phyloP scores from a whole-genome alignment of 805 yeast genomes.

The Metschnikowia sp. region DNA sequence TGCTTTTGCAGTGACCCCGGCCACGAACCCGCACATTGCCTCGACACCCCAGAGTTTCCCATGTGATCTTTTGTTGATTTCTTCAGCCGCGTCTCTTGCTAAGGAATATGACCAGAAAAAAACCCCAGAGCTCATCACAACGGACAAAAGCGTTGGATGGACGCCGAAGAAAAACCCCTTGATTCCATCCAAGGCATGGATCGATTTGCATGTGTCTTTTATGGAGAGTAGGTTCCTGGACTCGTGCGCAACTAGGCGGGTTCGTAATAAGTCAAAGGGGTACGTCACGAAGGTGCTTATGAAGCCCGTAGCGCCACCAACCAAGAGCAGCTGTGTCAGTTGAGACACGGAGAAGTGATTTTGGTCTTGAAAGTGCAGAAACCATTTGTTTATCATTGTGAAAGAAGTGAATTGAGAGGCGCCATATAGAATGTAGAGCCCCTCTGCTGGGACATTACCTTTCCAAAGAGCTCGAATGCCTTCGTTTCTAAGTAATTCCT shows the following conservation, averaged over 20 bases:
- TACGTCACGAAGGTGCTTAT: constrained; percentile 72
- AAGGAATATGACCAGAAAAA: constrained; percentile 69
- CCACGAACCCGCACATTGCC: constrained; percentile 64
- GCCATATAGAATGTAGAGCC: constrained; percentile 82
- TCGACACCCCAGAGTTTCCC: constrained; percentile 39
- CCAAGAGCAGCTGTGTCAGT: constrained; percentile 45
- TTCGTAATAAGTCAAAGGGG: constrained; percentile 87
- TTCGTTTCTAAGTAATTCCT: constrained; percentile 52
- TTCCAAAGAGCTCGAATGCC: constrained; percentile 86
- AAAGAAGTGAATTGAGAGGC: constrained; percentile 78
- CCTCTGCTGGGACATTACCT: constrained; percentile 90
- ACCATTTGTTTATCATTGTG: constrained; percentile 46
- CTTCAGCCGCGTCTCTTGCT: constrained; percentile 35
- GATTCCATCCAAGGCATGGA: constrained; percentile 33
- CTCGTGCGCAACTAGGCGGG: constrained; percentile 73
- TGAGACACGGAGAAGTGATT: constrained; percentile 25
- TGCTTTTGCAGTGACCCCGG: constrained; percentile 74
- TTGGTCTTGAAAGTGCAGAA: constrained; percentile 30
- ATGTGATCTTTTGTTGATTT: constrained; percentile 15
- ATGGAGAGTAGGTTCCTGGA: constrained; percentile 36
- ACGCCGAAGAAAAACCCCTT: constrained; percentile 51
- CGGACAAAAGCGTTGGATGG: constrained; percentile 52
- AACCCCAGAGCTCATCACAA: constrained; percentile 69
- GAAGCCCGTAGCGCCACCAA: constrained; percentile 79
- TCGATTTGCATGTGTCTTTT: constrained; percentile 21